Evolutionary conservation across 441 rosid species (phyloP).

Genomic region (Capsella rubella): DNA sequence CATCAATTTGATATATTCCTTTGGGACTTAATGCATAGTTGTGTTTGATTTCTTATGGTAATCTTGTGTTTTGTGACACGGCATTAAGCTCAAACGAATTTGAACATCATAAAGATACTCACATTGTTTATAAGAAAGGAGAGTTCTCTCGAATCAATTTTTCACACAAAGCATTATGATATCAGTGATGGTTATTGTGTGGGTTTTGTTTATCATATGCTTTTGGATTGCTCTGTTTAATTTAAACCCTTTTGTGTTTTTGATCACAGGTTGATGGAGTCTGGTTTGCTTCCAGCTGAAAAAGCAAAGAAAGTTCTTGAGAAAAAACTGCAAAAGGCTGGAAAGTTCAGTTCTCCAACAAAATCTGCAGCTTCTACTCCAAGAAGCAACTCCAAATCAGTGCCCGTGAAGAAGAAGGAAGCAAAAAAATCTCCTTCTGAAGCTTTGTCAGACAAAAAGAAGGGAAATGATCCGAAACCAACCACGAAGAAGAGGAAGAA

Average conservation of each 20-base stretch:
- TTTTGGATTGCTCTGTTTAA: conserved; percentile 5
- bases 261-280: conserved; percentile 91
- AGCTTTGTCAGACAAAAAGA: conserved; percentile 52
- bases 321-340: conserved; percentile 65
- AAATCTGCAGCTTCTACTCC: conserved; percentile 54
- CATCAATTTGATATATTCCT: neutral
- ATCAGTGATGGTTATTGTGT: neutral
- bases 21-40: neutral
- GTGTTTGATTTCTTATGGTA: conserved; percentile 14
- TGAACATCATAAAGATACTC: neutral
- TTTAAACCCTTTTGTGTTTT: conserved; percentile 5
- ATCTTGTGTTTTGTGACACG: conserved; percentile 10
- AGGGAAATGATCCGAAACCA: conserved; percentile 48
- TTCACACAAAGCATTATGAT: neutral
- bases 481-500: conserved; percentile 61
- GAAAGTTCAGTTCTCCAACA: conserved; percentile 61
- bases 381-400: conserved; percentile 50
- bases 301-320: conserved; percentile 74
- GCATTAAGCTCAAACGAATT: conserved; percentile 19
- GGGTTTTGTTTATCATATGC: conserved; percentile 14
- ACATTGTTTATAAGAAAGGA: neutral
- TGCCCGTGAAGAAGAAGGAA: conserved; percentile 52
- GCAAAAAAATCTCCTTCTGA: conserved; percentile 39
- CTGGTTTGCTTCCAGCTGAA: conserved; percentile 78
- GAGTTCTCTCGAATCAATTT: conserved; percentile 7